Evolutionary conservation across 208 protist species (phyloP), one percentile per base, ranked within the genome.

Genomic region (Leishmania gerbilli): DNA sequence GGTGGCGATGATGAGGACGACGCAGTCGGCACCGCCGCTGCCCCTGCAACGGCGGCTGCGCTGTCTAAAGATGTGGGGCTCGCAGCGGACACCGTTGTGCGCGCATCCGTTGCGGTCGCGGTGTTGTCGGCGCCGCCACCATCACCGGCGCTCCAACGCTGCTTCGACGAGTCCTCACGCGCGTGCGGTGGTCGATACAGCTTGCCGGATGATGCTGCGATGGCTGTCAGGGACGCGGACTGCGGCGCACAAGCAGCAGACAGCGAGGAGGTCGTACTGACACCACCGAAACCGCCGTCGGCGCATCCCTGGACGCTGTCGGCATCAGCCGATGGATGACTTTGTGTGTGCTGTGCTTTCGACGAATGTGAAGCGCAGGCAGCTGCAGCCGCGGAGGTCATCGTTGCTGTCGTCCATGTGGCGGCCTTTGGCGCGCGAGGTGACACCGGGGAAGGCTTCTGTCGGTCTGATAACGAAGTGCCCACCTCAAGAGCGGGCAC

Each of bases 151-250:
- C 74, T 31, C 24, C 19, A 3, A 45, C n/a, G 1, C 55, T 77
- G 51, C 47, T 64, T 31, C 71, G 55, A 8, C 15, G 49, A 60
- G 24, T 84, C 81, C 24, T 84, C 81, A 53, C 81, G 81, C 5
- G 76, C 81, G 51, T 84, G 81, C 17, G 81, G 81, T 13, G 81
- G 81, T 13, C 81, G 81, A 64, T 84, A 84, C 13, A 84, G 71
- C 75, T 84, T 82, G 21, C 37, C 24, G 13, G 56, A 34, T 7
- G 74, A 67, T 37, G 34, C 40, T 34, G 55, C n/a, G 31, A 27
- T 45, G 19, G 53, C 8, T 31, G n/a, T 56, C 47, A 75, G 49
- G 24, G 47, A 37, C 4, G 71, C 24, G 45, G 71, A 58, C 68
- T 9, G 17, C 21, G 13, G 31, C 31, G 15, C 62, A 34, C 9